Conservation (phyloP, 2,329 filamentous ascomycete genomes). For the Neocucurbitaria cava region DNA sequence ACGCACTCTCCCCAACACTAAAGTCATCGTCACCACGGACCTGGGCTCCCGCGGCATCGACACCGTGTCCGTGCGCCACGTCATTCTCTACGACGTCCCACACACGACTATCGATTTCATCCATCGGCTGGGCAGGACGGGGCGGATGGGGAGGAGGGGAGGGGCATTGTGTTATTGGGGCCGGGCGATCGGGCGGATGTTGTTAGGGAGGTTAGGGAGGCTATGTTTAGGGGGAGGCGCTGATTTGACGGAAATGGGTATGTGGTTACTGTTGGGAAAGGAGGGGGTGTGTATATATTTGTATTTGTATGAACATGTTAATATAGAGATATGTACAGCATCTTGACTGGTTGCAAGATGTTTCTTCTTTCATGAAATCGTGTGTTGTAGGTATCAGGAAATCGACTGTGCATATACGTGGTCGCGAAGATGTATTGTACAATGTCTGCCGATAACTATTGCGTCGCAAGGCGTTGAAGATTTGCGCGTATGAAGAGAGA, state of each 20-base stretch:
- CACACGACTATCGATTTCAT: slow-evolving; percentile 98
- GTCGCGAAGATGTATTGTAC: too few relatives aligned
- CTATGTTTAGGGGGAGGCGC: slow-evolving; percentile 60
- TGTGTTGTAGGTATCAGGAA: too few relatives aligned
- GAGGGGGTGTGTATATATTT: neutral
- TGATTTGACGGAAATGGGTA: slow-evolving; percentile 51
- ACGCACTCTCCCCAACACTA: slow-evolving; percentile 73
- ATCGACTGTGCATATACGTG: too few relatives aligned
- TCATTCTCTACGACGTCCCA: slow-evolving; percentile 96
- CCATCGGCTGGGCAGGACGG: slow-evolving; percentile 89
- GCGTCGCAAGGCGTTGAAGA: too few relatives aligned
- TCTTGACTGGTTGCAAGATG: too few relatives aligned
- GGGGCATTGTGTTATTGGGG: slow-evolving; percentile 88
- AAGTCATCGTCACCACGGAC: slow-evolving; percentile 93
- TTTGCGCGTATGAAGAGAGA: too few relatives aligned
- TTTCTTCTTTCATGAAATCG: too few relatives aligned
- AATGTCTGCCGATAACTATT: too few relatives aligned
- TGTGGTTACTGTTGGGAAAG: neutral
- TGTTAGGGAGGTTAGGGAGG: slow-evolving; percentile 88
- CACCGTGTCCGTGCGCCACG: slow-evolving; percentile 86
- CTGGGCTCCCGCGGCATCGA: slow-evolving; percentile 92
- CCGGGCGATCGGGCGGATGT: slow-evolving; percentile 89
- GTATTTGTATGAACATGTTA: neutral
- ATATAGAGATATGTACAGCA: too few relatives aligned
- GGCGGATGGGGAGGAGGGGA: slow-evolving; percentile 90